phyloP scores from a whole-genome alignment of 2,329 filamentous ascomycete species.

The Alternaria atra region DNA sequence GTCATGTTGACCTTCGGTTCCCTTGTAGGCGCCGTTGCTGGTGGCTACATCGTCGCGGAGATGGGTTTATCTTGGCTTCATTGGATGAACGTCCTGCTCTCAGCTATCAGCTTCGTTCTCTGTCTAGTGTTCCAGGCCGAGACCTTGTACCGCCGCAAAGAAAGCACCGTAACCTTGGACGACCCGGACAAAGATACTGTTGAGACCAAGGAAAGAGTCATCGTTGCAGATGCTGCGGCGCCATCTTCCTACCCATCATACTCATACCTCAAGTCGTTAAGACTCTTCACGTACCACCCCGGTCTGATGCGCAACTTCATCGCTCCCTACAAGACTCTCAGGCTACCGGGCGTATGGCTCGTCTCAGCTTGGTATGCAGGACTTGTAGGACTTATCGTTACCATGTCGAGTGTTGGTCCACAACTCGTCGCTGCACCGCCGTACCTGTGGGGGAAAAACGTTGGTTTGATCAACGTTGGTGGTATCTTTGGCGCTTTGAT shows the following conservation, averaged over 20 bases:
- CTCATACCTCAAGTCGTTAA: conserved; percentile 50
- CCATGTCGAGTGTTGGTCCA: conserved; percentile 50
- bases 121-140: conserved; percentile 53
- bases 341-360: conserved; percentile 55
- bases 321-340: conserved; percentile 49
- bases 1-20: conserved; percentile 52
- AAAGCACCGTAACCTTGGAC: conserved; percentile 21
- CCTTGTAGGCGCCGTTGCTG: conserved; percentile 50
- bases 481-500: conserved; percentile 50
- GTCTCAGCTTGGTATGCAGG: conserved; percentile 55
- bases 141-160: conserved; percentile 50
- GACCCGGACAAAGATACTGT: conserved; percentile 22
- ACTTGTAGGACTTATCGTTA: conserved; percentile 53
- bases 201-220: conserved; percentile 30
- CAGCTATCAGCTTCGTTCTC: conserved; percentile 42
- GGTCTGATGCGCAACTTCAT: conserved; percentile 47
- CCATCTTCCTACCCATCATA: conserved; percentile 36
- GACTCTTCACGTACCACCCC: conserved; percentile 47
- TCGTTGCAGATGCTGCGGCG: conserved; percentile 13
- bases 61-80: conserved; percentile 52
- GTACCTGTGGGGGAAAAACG: conserved; percentile 53
- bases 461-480: conserved; percentile 52
- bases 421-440: conserved; percentile 51
- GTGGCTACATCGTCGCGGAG: conserved; percentile 52
- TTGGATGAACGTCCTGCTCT: conserved; percentile 53